Evolutionary conservation across 2,329 filamentous ascomycete genomes (phyloP), one percentile per base, ranked within the genome.

Genomic region (Colletotrichum tanaceti): DNA sequence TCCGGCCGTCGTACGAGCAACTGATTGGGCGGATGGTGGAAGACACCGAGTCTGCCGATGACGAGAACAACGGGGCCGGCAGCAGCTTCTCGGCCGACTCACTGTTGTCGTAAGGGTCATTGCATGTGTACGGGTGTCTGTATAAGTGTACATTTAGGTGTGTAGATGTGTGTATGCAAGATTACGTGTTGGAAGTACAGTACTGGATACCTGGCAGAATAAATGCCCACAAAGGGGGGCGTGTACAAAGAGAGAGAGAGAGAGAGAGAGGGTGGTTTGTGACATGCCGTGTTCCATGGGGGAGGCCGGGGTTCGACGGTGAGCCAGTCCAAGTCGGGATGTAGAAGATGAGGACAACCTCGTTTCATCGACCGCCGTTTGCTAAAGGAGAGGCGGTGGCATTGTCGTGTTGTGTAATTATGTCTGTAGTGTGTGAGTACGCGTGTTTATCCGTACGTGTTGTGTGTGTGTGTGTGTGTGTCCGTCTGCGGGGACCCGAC

Each of bases 1-100:
- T 91, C 71, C 77, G 79, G 3, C 89, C 88, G 1, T 72, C 75
- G 2, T 86, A 85, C 70, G 52, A 76, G 6, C 80, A 86, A 67
- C 76, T 89, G 60, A 77, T 88, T n/a, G 78, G 78, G 5, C 79
- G 84, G 32, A 71, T 77, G 13, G 54, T 72, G 4, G 79, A 79
- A 20, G 77, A 78, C 4, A 67, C 63, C 1, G 71, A 77, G 0
- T 18, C n/a, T n/a, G 32, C 13, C 6, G 55, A 32, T 1, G 55
- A 65, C 13, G 60, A 54, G 11, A 32, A 20, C 24, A 39, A n/a
- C n/a, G 54, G 20, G 0, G 57, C 35, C 32, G 65, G 61, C 14
- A 61, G 54, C 47, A 60, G 50, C 57, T 28, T 70, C n/a, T 59
- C 65, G 54, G 35, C 49, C 16, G 65, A 59, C 6, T n/a, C 14